Percentiles rank a stretch among this genome's conserved stretches.
Evolutionary conservation across 2,329 filamentous ascomycete species (phyloP).

Genomic region (Fusarium tupiense): DNA sequence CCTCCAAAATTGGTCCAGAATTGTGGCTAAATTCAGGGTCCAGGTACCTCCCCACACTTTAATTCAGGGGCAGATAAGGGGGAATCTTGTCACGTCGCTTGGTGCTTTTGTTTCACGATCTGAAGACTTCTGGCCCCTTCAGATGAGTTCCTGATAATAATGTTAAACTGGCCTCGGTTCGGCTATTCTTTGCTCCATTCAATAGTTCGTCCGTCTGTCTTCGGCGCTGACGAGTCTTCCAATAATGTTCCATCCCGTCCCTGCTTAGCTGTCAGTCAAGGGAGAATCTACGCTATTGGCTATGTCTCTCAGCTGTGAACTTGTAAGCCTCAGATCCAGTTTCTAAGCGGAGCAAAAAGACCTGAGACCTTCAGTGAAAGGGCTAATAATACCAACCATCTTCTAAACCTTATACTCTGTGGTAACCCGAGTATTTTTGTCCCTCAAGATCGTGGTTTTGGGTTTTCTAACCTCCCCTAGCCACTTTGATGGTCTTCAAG

Average conservation of each 20-base stretch:
- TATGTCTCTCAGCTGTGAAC: slow-evolving; percentile 28
- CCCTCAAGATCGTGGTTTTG: background rate
- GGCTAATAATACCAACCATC: background rate
- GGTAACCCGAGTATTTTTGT: background rate
- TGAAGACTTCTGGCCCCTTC: slow-evolving; percentile 13
- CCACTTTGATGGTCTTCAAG: background rate
- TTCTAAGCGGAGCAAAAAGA: background rate
- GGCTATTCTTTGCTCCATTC: slow-evolving; percentile 1
- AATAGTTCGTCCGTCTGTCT: background rate
- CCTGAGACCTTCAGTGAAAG: background rate
- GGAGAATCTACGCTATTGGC: slow-evolving; percentile 32
- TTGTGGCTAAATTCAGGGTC: slow-evolving; percentile 41
- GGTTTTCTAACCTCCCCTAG: background rate
- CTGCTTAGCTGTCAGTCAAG: slow-evolving; percentile 20
- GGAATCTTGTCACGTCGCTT: slow-evolving; percentile 35
- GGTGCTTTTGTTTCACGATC: slow-evolving; percentile 33
- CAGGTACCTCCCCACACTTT: slow-evolving; percentile 29
- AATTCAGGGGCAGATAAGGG: slow-evolving; percentile 36
- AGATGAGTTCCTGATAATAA: slow-evolving; percentile 10
- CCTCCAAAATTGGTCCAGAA: background rate
- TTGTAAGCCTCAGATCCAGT: slow-evolving; percentile 23
- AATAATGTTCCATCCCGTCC: slow-evolving; percentile 21
- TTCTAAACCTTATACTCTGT: background rate
- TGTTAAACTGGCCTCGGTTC: background rate
- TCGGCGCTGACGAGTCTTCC: slow-evolving; percentile 8